Conservation (phyloP, 2,329 filamentous ascomycete species). For the Trichothecium sympodiale region DNA sequence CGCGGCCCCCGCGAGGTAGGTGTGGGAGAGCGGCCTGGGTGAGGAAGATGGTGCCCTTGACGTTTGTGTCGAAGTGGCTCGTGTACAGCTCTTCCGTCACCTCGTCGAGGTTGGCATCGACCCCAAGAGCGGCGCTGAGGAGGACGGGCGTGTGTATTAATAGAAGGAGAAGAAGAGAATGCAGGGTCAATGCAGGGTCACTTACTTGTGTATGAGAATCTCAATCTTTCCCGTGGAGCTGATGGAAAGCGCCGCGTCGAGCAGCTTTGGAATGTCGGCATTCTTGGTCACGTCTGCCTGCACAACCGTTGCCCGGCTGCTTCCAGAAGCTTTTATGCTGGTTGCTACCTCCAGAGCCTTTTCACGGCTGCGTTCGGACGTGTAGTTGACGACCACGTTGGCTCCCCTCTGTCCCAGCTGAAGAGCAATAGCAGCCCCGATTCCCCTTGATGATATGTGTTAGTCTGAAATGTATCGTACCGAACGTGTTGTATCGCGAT, state of each 20-base stretch:
- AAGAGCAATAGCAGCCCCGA: slow-evolving; percentile 10
- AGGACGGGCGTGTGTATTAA: neutral
- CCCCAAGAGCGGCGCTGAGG: slow-evolving; percentile 3
- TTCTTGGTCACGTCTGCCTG: slow-evolving; percentile 10
- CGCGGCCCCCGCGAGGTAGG: slow-evolving; percentile 18
- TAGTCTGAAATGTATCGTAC: no score
- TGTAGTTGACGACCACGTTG: slow-evolving; percentile 12
- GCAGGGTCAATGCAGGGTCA: no score
- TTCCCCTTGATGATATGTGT: slow-evolving; percentile 8
- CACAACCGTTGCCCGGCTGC: slow-evolving; percentile 5
- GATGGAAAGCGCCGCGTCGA: slow-evolving; percentile 9
- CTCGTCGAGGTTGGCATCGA: slow-evolving; percentile 9
- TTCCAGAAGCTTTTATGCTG: slow-evolving; percentile 7
- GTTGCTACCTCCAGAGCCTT: slow-evolving; percentile 9
- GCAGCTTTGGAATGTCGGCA: slow-evolving; percentile 9
- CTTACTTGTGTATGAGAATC: slow-evolving; percentile 13
- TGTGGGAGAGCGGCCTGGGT: slow-evolving; percentile 14
- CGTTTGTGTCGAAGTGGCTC: slow-evolving; percentile 11
- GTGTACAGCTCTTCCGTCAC: slow-evolving; percentile 6
- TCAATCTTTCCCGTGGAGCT: slow-evolving; percentile 13
- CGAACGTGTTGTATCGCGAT: no score
- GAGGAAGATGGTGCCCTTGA: slow-evolving; percentile 11
- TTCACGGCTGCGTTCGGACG: slow-evolving; percentile 7
- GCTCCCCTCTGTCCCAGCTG: slow-evolving; percentile 9
- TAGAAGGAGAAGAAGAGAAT: neutral